These are phyloP conservation scores for Mytilinidion resinicola DNA, from an alignment of 495 filamentous ascomycete species.

Conservation along the genomic window DNA sequence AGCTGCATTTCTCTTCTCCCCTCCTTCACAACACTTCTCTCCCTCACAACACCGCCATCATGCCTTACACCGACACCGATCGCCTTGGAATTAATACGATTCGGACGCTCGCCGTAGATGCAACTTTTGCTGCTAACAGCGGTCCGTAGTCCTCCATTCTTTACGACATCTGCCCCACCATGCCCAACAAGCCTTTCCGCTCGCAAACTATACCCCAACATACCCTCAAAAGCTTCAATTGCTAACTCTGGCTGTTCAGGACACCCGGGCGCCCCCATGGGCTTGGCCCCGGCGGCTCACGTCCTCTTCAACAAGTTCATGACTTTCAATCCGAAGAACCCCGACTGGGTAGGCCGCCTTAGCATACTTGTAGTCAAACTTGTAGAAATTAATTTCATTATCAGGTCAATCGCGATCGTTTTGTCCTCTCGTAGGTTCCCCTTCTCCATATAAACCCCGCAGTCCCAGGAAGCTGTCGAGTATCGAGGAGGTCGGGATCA, in stretches of 20 bases:
- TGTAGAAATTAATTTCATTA: too few relatives aligned
- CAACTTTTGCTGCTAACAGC: conserved; percentile 23
- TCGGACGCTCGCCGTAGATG: conserved; percentile 88
- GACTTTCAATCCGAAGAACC: conserved; percentile 99
- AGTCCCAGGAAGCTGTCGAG: neutral
- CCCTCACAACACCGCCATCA: conserved; percentile 48
- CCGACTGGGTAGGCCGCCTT: conserved; percentile 55
- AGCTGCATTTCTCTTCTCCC: conserved; percentile 7
- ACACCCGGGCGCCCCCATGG: conserved; percentile 98
- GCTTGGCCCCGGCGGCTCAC: conserved; percentile 95
- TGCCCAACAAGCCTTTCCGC: conserved; percentile 3
- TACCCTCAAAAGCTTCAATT: conserved; percentile 27
- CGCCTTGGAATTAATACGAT: conserved; percentile 95
- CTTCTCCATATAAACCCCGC: neutral
- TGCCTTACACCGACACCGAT: conserved; percentile 84
- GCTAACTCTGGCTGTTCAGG: conserved; percentile 53
- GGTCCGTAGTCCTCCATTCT: too few relatives aligned
- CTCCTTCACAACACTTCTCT: conserved; percentile 2
- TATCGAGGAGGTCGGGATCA: neutral
- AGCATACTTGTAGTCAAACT: too few relatives aligned
- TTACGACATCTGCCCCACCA: conserved; percentile 38
- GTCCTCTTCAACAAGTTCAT: conserved; percentile 98
- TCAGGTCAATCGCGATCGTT: conserved; percentile 81
- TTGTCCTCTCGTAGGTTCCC: conserved; percentile 87
- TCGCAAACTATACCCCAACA: conserved; percentile 5